phyloP scores from a whole-genome alignment of 1,139 yeast genomes.

The Taphrina sp. region DNA sequence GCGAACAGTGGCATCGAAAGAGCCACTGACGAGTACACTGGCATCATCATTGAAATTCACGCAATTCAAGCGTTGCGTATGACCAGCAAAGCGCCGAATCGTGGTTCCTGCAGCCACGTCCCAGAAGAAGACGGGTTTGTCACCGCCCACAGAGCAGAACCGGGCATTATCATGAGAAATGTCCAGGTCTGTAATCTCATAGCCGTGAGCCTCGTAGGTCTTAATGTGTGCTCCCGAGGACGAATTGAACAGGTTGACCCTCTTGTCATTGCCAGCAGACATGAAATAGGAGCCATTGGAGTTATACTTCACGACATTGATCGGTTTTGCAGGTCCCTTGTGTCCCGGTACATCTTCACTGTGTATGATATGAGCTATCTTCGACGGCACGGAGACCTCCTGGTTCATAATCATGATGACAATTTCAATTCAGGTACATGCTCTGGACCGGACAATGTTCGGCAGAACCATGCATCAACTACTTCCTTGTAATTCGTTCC shows the following conservation, averaged over 20 bases:
- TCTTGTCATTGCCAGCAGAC: constrained; percentile 45
- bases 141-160: constrained; percentile 47
- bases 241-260: constrained; percentile 43
- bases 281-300: constrained; percentile 43
- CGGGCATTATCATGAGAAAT: constrained; percentile 42
- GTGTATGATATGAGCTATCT: constrained; percentile 17
- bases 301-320: constrained; percentile 43
- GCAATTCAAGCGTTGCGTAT: constrained; percentile 43
- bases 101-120: constrained; percentile 43
- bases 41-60: constrained; percentile 42
- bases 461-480: too few species aligned
- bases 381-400: neutral
- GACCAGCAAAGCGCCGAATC: constrained; percentile 43
- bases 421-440: too few species aligned
- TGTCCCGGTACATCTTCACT: constrained; percentile 10
- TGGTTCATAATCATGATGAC: too few species aligned
- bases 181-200: constrained; percentile 44
- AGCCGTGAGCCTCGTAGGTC: constrained; percentile 40
- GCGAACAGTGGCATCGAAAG: constrained; percentile 44
- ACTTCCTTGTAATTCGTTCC: too few species aligned
- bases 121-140: constrained; percentile 45
- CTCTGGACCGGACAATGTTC: too few species aligned
- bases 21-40: constrained; percentile 42
- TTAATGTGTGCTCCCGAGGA: constrained; percentile 37
- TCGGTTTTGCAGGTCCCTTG: constrained; percentile 35